Conservation (phyloP, 2,329 filamentous ascomycete genomes). For the Pestalotiopsis sp. region DNA sequence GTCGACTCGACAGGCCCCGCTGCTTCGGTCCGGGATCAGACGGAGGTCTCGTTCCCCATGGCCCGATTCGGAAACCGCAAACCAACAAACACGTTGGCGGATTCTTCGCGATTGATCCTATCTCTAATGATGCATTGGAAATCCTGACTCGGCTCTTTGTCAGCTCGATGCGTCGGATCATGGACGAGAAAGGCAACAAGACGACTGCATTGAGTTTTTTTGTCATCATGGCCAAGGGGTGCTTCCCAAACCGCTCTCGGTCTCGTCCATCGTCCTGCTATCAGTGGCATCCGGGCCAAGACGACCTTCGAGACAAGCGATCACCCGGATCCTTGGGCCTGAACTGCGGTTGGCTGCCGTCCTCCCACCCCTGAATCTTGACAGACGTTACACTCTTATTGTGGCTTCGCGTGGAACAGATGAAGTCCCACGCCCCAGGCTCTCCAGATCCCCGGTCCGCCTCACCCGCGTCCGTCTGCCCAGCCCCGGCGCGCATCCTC, state of each 20-base stretch:
- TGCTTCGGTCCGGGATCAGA: conserved; percentile 8
- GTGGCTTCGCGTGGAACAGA: conserved; percentile 1
- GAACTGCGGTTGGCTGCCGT: conserved; percentile 3
- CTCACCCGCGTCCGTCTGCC: conserved; percentile 3
- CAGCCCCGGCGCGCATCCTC: conserved; percentile 12
- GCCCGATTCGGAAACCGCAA: conserved; percentile 2
- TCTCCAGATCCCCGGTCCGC: conserved; percentile 3
- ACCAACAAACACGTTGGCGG: neutral
- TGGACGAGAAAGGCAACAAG: neutral
- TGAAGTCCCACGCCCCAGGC: neutral
- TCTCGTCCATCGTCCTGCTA: neutral
- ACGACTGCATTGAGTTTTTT: neutral
- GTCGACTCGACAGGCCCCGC: neutral
- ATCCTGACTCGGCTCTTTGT: neutral
- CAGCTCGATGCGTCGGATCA: neutral
- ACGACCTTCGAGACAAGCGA: neutral
- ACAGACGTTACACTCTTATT: conserved; percentile 12
- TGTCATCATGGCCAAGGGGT: neutral
- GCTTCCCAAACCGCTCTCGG: neutral
- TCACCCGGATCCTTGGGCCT: neutral
- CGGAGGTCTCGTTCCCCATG: conserved; percentile 8
- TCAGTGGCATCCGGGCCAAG: neutral
- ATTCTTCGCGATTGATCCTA: neutral
- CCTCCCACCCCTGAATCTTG: conserved; percentile 1
- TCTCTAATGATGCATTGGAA: neutral